phyloP scores from a whole-genome alignment of 805 yeast genomes.

The Ogataea chonburiensis region DNA sequence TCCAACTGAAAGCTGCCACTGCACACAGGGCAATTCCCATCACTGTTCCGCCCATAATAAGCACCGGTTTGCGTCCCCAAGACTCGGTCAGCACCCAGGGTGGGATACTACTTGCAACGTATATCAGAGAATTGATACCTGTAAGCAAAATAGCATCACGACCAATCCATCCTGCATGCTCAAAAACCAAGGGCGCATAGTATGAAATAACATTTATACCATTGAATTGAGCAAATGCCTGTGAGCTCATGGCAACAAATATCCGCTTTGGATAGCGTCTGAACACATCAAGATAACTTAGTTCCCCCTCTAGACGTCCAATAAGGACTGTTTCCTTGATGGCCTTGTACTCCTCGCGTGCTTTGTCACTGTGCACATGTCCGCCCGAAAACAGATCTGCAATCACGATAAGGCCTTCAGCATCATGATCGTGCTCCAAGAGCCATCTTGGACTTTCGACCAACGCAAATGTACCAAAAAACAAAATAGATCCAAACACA shows the following conservation, averaged over 20 bases:
- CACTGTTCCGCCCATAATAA: constrained; percentile 71
- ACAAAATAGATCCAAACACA: constrained; percentile 64
- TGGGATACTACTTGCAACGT: constrained; percentile 64
- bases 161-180: constrained; percentile 93
- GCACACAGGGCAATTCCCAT: constrained; percentile 72
- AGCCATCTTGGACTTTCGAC: constrained; percentile 93
- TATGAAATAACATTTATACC: constrained; percentile 92
- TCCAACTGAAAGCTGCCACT: constrained; percentile 61
- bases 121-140: constrained; percentile 67
- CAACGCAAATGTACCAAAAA: constrained; percentile 71
- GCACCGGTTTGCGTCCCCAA: constrained; percentile 90
- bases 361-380: constrained; percentile 63
- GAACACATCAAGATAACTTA: constrained; percentile 74
- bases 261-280: constrained; percentile 72
- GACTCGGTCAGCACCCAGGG: constrained; percentile 89
- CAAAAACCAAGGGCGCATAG: constrained; percentile 92
- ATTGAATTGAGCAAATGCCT: constrained; percentile 88
- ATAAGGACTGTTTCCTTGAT: constrained; percentile 79
- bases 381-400: constrained; percentile 82
- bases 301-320: constrained; percentile 78
- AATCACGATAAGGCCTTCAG: constrained; percentile 82
- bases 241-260: constrained; percentile 85
- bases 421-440: constrained; percentile 73
- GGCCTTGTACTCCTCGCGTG: constrained; percentile 70
- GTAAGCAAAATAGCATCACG: constrained; percentile 88